Base-by-base conservation (phyloP, 1,139 yeast genomes). In the Pneumocystis jirovecii region DNA sequence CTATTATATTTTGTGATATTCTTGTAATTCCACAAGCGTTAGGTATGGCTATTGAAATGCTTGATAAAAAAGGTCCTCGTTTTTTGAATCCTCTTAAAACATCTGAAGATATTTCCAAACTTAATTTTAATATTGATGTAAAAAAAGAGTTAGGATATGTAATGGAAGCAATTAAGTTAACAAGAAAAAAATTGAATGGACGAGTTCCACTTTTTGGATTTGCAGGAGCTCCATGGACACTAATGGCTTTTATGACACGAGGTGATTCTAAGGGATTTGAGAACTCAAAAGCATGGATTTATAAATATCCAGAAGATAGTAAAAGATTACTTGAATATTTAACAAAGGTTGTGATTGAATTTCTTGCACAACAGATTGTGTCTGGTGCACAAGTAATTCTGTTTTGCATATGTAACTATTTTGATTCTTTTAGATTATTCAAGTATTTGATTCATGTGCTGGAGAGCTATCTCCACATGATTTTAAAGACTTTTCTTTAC, bases 201-300 rank as follows among this genome's bases (percentile, higher is more conserved):
- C 82, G 96, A 72, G 97, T 91, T 21, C 98, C 98, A 34, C 80
- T 93, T 70, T 80, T 93, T 65, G 98, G 98, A 2, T 93, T 93
- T 76, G 89, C 93, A 71, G 98, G 98, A 66, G 97, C 96, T 17
- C 98, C 98, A 67, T 93, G 97, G 97, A 93, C 98, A 12, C 78
- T 93, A 69, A 81, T 93, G 78, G 96, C 91, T 60, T 93, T 95
- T 76, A 95, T 93, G 96, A 85, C 93, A 68, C 98, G 93, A 77
- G 98, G 98, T 63, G 97, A 96, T 71, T 86, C 96, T 12, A 87
- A 89, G 75, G 81, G 91, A 81, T 93, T 88, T 78, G 82, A 96
- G 73, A 89, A 81, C 73, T 96, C 90, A 67, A 90, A 93, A 76
- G 87, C 89, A 74, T 91, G 97, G 97, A 81, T 93, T 68, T 91